Conservation (phyloP, 2,329 filamentous ascomycete species). For the Calycina herbarum region DNA sequence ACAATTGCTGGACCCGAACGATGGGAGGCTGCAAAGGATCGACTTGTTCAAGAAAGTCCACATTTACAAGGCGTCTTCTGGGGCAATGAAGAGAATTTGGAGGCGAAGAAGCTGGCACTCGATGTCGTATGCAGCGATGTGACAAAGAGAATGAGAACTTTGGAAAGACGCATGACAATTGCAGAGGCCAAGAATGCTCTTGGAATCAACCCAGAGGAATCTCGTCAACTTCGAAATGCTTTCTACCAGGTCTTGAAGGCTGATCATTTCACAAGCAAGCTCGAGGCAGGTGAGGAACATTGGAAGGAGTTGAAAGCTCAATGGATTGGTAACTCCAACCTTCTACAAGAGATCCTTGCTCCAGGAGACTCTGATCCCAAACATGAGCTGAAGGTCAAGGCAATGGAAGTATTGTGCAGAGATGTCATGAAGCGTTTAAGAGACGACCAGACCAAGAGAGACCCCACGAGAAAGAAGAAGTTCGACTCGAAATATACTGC, state of each 20-base stretch:
- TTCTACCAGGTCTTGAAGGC: conserved; percentile 67
- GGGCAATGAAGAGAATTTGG: conserved; percentile 55
- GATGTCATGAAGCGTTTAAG: conserved; percentile 77
- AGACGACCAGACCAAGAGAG: conserved; percentile 61
- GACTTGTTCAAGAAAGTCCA: conserved; percentile 62
- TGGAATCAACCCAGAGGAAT: conserved; percentile 67
- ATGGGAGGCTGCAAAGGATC: conserved; percentile 71
- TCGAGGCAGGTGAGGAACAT: conserved; percentile 69
- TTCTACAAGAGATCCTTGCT: conserved; percentile 56
- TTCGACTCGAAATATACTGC: conserved; percentile 40
- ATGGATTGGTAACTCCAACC: conserved; percentile 62
- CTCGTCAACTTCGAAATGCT: conserved; percentile 62
- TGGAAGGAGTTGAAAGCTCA: conserved; percentile 69
- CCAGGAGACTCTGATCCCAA: conserved; percentile 52
- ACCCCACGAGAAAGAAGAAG: conserved; percentile 47
- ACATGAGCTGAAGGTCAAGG: conserved; percentile 57
- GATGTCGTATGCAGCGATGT: conserved; percentile 81
- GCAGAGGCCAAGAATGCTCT: conserved; percentile 72
- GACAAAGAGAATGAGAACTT: conserved; percentile 72
- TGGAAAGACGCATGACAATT: conserved; percentile 67
- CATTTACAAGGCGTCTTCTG: conserved; percentile 65
- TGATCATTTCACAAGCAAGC: conserved; percentile 69
- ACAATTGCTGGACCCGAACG: conserved; percentile 69
- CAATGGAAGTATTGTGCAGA: conserved; percentile 68
- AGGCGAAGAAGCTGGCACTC: conserved; percentile 66